These are phyloP conservation scores for Phytopythium delawarense DNA, from an alignment of 352 stramenopile genomes.

Conservation along the genomic window DNA sequence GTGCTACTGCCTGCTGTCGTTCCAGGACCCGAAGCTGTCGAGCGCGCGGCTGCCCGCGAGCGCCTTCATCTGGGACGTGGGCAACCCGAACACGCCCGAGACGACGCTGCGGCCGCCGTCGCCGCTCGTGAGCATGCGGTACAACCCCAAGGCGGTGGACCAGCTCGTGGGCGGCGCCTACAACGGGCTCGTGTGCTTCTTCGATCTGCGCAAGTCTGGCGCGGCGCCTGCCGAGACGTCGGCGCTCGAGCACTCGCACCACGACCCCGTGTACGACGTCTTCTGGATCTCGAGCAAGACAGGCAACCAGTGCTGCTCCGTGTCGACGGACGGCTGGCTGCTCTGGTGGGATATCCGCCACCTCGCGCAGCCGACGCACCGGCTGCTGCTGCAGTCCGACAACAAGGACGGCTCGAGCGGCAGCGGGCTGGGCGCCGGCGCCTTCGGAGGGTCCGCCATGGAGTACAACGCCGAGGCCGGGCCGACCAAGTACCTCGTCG, in stretches of 20 bases:
- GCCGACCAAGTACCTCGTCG: slow-evolving; percentile 96
- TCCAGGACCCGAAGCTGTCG: slow-evolving; percentile 93
- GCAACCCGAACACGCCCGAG: slow-evolving; percentile 96
- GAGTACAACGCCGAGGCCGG: slow-evolving; percentile 97
- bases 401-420: slow-evolving; percentile 51
- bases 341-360: slow-evolving; percentile 90
- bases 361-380: slow-evolving; percentile 79
- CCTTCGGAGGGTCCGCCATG: slow-evolving; percentile 92
- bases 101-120: slow-evolving; percentile 88
- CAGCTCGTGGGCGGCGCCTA: slow-evolving; percentile 95
- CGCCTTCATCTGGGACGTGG: slow-evolving; percentile 96
- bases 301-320: slow-evolving; percentile 94
- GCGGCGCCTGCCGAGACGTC: slow-evolving; percentile 87
- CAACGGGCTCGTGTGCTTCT: slow-evolving; percentile 97
- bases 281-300: slow-evolving; percentile 97
- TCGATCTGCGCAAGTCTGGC: slow-evolving; percentile 93
- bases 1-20: slow-evolving; percentile 95
- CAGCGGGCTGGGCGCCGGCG: slow-evolving; percentile 20
- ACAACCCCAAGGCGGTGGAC: slow-evolving; percentile 96
- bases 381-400: slow-evolving; percentile 50
- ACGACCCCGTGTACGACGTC: slow-evolving; percentile 96
- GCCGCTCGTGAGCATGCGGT: slow-evolving; percentile 91
- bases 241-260: slow-evolving; percentile 96
- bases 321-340: slow-evolving; percentile 95
- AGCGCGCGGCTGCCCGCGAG: slow-evolving; percentile 73